Evolutionary conservation across 768 basidiomycete genomes (phyloP), one percentile per base, ranked within the genome.

Genomic region (Glaciozyma antarctica): DNA sequence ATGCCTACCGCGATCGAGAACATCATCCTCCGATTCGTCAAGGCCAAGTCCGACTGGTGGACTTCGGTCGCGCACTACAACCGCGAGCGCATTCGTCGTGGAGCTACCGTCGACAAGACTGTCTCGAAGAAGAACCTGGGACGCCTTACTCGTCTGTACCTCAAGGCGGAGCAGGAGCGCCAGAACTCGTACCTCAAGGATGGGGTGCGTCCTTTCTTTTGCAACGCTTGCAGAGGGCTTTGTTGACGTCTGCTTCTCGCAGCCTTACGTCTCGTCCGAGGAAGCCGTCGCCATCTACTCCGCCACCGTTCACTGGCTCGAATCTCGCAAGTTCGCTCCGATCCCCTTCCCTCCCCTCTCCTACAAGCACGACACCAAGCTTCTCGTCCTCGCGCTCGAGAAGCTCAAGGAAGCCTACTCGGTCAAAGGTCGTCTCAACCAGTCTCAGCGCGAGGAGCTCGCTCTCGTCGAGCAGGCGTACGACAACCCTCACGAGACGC

Each of bases 1-100:
- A 98, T 98, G 95, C 92, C 92, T 0, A 97, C 95, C 1, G 91
- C 95, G 16, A 95, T 99, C 69, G 95, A 99, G 79, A 98, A 98
- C 77, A 97, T 99, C 77, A 97, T 99, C 68, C 78, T 99, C 49
- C 87, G 94, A 59, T 99, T 97, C 79, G 93, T 98, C 82, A 99
- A 99, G 82, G 88, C 87, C 79, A 99, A 99, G 81, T 89, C 93
- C 26, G 94, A 99, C 76, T 97, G 94, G 94, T 98, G 92, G 91
- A 87, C 87, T 76, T 93, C 88, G 80, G 92, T 95, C 70, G 92
- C 94, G 13, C 94, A 99, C 76, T 97, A 94, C 79, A 97, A 98
- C 75, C 90, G 92, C 60, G 92, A 93, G 75, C 90, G 94, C 80
- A 97, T 98, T 68, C 84, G 92, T 49, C 88, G 94, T 71, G 94